Evolutionary conservation across 139 green algal species (phyloP), one percentile per base, ranked within the genome.

Genomic region (Penium margaritaceum): DNA sequence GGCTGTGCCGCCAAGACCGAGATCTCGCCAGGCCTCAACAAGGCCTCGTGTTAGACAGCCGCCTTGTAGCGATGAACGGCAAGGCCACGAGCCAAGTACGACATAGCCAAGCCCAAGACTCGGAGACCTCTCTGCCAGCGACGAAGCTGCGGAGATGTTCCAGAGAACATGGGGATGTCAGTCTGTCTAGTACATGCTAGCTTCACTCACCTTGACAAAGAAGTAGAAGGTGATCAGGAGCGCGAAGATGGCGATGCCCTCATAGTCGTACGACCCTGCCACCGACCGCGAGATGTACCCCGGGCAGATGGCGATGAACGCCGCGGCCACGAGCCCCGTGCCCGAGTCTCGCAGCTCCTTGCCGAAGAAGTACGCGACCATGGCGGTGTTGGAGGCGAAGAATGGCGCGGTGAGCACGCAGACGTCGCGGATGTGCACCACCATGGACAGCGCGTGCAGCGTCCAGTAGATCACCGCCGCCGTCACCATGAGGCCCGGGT

Each of bases 231-330:
- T 91, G 65, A 82, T 58, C 24, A 84, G 9, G 44, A 91, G 78
- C 5, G 87, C 86, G 57, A 95, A 96, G 75, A 98, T 97, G 58
- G 93, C 93, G 0, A 98, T 86, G n/a, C 84, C 86, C 74, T 91
- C 87, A 51, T 91, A 90, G 51, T 91, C 87, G 65, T 84, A 91
- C 0, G 79, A 86, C 5, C 87, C 87, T 2, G 79, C 87, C 7
- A 91, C 82, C 4, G 86, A 89, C 38, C 87, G 83, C 37, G 83
- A 88, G 58, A 89, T 90, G 76, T 91, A 87, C n/a, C 75, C 73
- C 9, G 87, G 87, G 15, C 87, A 78, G 27, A 88, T 80, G 64
- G 84, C 60, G 67, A 89, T 83, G 17, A 91, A 79, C 5, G 72
- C 72, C 12, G 75, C 75, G 1, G 82, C 83, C 32, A 86, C 41